Conservation (phyloP, 495 filamentous ascomycete genomes). For the Xylaria cubensis region DNA sequence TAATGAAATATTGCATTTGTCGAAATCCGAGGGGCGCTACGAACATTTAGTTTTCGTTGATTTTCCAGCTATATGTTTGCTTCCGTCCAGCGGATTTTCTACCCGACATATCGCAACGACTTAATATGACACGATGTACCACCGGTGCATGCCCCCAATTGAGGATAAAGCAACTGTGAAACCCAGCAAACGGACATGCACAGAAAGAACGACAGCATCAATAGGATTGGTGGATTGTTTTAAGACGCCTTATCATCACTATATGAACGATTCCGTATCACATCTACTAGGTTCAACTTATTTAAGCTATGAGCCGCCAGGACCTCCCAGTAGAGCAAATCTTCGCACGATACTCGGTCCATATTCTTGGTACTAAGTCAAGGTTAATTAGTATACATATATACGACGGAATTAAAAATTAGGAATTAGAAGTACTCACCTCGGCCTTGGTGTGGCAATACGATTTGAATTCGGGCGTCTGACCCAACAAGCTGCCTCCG, state of each 20-base stretch:
- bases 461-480: constrained; percentile 98
- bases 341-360: constrained; percentile 94
- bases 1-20: too few relatives aligned
- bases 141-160: background rate
- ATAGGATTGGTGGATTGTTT: background rate
- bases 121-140: background rate
- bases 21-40: too few relatives aligned
- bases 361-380: constrained; percentile 81
- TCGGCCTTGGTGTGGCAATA: constrained; percentile 98
- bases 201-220: background rate
- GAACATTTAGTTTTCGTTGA: too few relatives aligned
- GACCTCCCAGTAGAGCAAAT: constrained; percentile 93
- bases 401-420: background rate
- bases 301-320: constrained; percentile 65
- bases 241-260: background rate
- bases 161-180: background rate
- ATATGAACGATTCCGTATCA: constrained; percentile 1
- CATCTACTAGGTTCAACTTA: constrained; percentile 1
- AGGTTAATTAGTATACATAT: constrained; percentile 27
- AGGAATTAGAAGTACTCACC: constrained; percentile 40
- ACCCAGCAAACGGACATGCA: background rate
- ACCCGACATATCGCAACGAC: too few relatives aligned
- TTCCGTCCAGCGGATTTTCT: too few relatives aligned
- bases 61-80: too few relatives aligned
- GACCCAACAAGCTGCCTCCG: constrained; percentile 91